A percentile compares a stretch with the other conserved stretches of the same genome.
Evolutionary conservation across 805 yeast genomes (phyloP).

Genomic region (Tetrapisispora nanseiensis): DNA sequence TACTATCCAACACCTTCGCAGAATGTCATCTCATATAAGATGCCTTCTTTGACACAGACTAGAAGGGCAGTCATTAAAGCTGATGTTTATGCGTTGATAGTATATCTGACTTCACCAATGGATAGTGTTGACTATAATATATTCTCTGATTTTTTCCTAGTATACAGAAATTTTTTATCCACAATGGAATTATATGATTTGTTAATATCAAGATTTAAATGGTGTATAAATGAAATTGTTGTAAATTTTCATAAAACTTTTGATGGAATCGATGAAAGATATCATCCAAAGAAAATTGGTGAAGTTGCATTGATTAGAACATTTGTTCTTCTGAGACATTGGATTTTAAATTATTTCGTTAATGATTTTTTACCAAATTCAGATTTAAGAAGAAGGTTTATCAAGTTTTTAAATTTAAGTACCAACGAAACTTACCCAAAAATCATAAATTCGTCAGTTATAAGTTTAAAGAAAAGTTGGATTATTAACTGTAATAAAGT

Average conservation of each 20-base stretch:
- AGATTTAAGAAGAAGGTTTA: constrained; percentile 38
- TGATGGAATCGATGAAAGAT: constrained; percentile 2
- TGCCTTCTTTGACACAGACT: constrained; percentile 5
- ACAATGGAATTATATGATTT: constrained; percentile 50
- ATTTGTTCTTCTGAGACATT: constrained; percentile 79
- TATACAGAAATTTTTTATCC: constrained; percentile 63
- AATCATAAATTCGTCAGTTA: constrained; percentile 31
- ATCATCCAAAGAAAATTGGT: constrained; percentile 34
- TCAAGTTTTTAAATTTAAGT: constrained; percentile 33
- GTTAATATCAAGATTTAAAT: constrained; percentile 53
- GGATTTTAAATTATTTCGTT: constrained; percentile 78
- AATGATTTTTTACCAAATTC: constrained; percentile 64
- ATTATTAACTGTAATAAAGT: constrained; percentile 19
- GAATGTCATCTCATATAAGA: constrained; percentile 17
- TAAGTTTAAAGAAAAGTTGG: constrained; percentile 44
- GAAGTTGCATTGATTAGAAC: constrained; percentile 65
- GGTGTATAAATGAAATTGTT: constrained; percentile 47
- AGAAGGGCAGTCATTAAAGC: constrained; percentile 15
- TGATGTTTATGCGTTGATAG: constrained; percentile 34
- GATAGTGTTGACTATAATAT: constrained; percentile 64
- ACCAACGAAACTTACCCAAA: constrained; percentile 13
- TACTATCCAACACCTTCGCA: constrained; percentile 26
- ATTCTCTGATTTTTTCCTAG: constrained; percentile 76
- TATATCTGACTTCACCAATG: constrained; percentile 58
- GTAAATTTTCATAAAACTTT: background rate